Percentiles rank a stretch among this genome's conserved stretches.
Conservation (phyloP, 768 basidiomycete species). For the Coprinopsis strossmayeri region DNA sequence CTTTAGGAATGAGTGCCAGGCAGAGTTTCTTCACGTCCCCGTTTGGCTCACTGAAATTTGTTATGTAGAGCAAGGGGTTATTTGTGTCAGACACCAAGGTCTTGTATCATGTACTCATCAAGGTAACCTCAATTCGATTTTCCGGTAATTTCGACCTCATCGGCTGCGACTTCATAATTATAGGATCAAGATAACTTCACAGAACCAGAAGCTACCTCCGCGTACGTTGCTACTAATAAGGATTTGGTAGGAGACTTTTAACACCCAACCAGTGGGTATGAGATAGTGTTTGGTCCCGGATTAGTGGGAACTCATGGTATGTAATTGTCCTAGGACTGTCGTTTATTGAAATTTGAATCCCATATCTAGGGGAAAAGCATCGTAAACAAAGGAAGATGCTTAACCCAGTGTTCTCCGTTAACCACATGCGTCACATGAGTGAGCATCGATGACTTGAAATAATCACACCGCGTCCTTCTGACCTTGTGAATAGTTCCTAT, state of each 20-base stretch:
- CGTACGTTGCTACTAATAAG: conserved; percentile 2
- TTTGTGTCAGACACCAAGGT: conserved; percentile 39
- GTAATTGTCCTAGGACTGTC: too few relatives aligned
- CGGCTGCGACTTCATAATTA: too few relatives aligned
- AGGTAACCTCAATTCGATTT: too few relatives aligned
- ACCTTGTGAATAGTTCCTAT: conserved; percentile 22
- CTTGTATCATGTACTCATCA: conserved; percentile 36
- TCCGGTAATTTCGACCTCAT: too few relatives aligned
- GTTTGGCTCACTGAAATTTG: too few relatives aligned
- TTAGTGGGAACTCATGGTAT: conserved; percentile 20
- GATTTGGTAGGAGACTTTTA: not conserved
- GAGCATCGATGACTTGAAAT: not conserved
- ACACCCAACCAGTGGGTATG: not conserved
- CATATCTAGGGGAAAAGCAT: too few relatives aligned
- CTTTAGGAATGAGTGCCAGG: too few relatives aligned
- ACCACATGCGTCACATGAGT: conserved; percentile 31
- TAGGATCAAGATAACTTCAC: conserved; percentile 26
- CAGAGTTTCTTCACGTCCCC: too few relatives aligned
- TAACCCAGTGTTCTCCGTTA: conserved; percentile 30
- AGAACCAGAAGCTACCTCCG: conserved; percentile 5
- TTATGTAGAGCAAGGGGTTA: conserved; percentile 27
- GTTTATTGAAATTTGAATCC: too few relatives aligned
- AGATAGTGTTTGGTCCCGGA: conserved; percentile 2
- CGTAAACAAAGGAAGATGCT: conserved; percentile 31
- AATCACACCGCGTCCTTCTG: not conserved